Evolutionary conservation across 257 asterid genomes (phyloP).

Genomic region (Fraxinus americana): DNA sequence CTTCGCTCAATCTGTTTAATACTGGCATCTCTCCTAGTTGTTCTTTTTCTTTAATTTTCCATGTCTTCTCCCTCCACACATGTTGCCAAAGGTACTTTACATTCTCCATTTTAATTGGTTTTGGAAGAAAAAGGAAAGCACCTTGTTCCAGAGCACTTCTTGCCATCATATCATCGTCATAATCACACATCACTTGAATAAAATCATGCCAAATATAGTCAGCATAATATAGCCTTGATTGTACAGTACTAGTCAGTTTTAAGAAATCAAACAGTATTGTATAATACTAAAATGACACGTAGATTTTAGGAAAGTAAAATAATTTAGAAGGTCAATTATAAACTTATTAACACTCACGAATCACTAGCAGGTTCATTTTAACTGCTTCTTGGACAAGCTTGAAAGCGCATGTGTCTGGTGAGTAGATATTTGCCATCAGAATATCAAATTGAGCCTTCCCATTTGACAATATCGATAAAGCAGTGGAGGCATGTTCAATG

Average conservation of each 20-base stretch:
- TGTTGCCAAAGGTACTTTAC: constrained; percentile 11
- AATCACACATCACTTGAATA: not conserved
- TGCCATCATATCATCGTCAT: not conserved
- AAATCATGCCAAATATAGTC: not conserved
- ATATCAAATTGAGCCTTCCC: constrained; percentile 9
- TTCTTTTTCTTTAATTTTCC: constrained; percentile 1
- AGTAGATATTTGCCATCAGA: not conserved
- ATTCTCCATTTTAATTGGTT: not conserved
- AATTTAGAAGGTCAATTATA: not conserved
- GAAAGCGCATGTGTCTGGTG: not conserved
- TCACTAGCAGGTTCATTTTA: not conserved
- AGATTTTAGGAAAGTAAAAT: not conserved
- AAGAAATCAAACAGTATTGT: not conserved
- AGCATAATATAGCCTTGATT: too few species aligned
- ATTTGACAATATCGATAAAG: not conserved
- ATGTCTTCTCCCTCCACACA: not conserved
- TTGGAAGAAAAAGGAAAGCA: not conserved
- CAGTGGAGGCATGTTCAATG: constrained; percentile 4
- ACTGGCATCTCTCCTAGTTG: not conserved
- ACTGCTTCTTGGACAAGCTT: not conserved
- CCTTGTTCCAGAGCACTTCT: not conserved
- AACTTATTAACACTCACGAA: not conserved
- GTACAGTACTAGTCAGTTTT: too few species aligned
- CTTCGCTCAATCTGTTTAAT: not conserved
- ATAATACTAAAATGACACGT: not conserved